Evolutionary conservation across 306 rosid genomes (phyloP), one percentile per base, ranked within the genome.

Genomic region (Adenanthera pavonina): DNA sequence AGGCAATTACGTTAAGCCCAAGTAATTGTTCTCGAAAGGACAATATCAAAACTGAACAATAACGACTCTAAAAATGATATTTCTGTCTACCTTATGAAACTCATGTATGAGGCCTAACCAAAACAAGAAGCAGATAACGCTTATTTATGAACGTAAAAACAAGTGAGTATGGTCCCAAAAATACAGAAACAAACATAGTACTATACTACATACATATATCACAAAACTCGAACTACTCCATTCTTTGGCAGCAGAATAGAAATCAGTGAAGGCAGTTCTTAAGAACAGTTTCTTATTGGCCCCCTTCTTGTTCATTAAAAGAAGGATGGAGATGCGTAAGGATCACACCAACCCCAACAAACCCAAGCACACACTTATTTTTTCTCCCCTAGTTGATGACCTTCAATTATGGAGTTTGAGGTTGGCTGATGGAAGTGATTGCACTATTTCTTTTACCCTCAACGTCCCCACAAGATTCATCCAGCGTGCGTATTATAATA

Each of bases 291-390:
- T 36, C 13, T 13, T 36, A 75, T 36, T 53, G 78, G 60, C 44
- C 78, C 86, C 68, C n/a, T 12, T 69, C 38, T 38, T 13, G 47
- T 86, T 75, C 54, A 69, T 44, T 69, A 12, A 43, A 69, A 20
- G 16, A 1, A 43, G 53, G 7, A 11, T 17, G 53, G 80, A 80
- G 74, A 77, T 56, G 78, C 8, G 77, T 40, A 84, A 62, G 47
- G 67, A 84, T 71, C 57, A 41, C 80, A 85, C 84, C 91, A 81
- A 92, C 90, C 83, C 70, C 87, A 85, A 87, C 91, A 43, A 92
- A 81, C 52, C 87, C 68, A 71, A 59, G 59, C 49, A 81, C 41
- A 74, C 77, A 53, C 77, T 40, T 49, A 41, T 80, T 30, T 73
- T 62, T 41, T 77, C 76, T 5, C 33, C 12, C 33, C 4, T 19